Evolutionary conservation across 805 yeast genomes (phyloP), one percentile per base, ranked within the genome.

Genomic region (Wickerhamiella shivajii): DNA sequence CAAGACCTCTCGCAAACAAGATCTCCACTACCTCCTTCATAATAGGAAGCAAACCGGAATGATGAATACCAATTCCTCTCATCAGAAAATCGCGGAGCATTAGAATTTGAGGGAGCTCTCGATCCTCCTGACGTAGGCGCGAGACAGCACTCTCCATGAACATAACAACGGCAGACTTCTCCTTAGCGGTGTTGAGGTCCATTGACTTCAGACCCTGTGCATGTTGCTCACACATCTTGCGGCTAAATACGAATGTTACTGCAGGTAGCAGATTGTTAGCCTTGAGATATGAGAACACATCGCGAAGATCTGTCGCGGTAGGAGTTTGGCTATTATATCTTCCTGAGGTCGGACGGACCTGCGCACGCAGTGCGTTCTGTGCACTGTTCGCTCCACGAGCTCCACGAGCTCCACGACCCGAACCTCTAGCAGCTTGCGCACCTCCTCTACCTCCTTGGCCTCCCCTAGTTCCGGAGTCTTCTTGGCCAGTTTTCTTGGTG

Each of bases 1-100:
- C 79, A 33, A 87, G 63, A 0, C 93, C 75, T 45, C 71, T 76
- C 0, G 96, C 74, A 59, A 90, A 90, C 30, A 90, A 57, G 36
- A 90, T 85, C 56, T 90, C 98, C 42, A 85, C 85, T 29, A 83
- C 72, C 50, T 85, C 97, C 49, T 85, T 85, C 18, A 85, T 92
- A 24, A 85, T 85, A 0, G 97, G 97, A 37, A 85, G 57, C 39
- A 85, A 57, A 1, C 97, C 97, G 51, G 94, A 93, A 55, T 85
- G 96, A 52, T 85, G 97, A 2, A 85, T 92, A 0, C 94, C 96
- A 40, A 90, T 78, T 37, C 98, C 98, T 49, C 96, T 11, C 11
- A 17, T 14, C 12, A 25, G 26, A 66, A 87, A 63, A 19, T 83
- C 93, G 44, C 92, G 66, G 39, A 87, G 66, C 43, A 78, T 73